Conservation (phyloP, 305 asterid genomes). For the Fraxinus latifolia region DNA sequence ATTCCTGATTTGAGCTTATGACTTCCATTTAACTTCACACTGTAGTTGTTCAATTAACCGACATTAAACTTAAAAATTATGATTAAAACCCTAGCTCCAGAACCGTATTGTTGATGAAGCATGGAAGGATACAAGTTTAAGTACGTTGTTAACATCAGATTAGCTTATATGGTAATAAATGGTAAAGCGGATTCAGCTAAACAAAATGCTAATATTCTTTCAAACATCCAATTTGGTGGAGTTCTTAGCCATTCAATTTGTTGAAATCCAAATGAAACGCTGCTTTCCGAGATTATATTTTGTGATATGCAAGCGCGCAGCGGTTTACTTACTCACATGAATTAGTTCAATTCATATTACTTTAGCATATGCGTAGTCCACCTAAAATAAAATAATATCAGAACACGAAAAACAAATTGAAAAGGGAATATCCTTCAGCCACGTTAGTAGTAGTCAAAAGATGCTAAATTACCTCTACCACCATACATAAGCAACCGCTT, state of each 20-base stretch:
- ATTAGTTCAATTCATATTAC: neutral
- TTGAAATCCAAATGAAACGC: neutral
- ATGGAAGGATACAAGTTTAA: neutral
- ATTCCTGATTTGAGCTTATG: neutral
- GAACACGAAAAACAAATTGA: slow-evolving; percentile 1
- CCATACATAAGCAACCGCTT: slow-evolving; percentile 92
- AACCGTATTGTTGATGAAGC: neutral
- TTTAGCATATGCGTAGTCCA: neutral
- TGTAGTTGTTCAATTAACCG: neutral
- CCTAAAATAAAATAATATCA: neutral
- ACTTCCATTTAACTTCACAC: neutral
- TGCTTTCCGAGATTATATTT: neutral
- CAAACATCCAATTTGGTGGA: neutral
- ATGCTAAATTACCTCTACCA: slow-evolving; percentile 70
- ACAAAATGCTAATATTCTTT: neutral
- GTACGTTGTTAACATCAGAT: neutral
- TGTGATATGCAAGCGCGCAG: neutral
- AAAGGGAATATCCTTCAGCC: neutral
- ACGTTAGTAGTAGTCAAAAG: slow-evolving; percentile 7
- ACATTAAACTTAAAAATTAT: neutral
- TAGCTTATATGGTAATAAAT: neutral
- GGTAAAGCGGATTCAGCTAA: neutral
- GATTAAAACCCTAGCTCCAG: neutral
- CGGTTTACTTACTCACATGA: neutral
- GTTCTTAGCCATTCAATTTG: neutral